Base-by-base conservation (phyloP, 768 basidiomycete species). In the Kwoniella mangroviensis region DNA sequence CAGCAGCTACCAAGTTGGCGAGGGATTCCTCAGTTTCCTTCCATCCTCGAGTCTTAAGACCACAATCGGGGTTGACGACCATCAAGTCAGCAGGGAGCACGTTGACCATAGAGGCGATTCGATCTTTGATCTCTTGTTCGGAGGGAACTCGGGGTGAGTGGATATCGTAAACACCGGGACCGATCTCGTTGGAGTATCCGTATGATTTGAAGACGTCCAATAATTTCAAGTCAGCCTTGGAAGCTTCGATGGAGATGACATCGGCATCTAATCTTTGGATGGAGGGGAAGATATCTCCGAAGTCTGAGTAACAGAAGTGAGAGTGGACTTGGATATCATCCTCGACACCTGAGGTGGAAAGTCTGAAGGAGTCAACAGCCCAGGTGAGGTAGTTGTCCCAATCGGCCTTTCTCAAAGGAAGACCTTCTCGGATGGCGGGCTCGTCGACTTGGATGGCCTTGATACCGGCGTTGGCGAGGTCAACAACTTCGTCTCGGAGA, bases 301-400 rank as follows among this genome's bases (percentile, higher is more conserved):
- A 98, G 87, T 98, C 95, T 67, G 95, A 98, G 83, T 84, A 84
- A 73, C 80, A 82, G 80, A 82, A 82, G 78, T 99, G 97, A 61
- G 94, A 98, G 87, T 98, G 96, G 78, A 94, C 94, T 86, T 98
- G 96, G 79, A 93, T 92, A 71, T 89, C 87, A 83, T 98, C 91
- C 81, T 88, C 88, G 79, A 98, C 97, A 84, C 96, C 97, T 21
- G 97, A 93, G 69, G 96, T 98, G 61, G 97, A 86, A 72, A 98
- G 90, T 85, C 94, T 94, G 89, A 99, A 99, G 73, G 96, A 97
- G 86, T 98, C 94, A 71, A 98, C 94, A 59, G 97, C 95, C 97
- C 97, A 99, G 75, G 88, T 89, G 85, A 99, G 90, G 88, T 99
- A 99, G 79, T 85, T 88, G 79, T 93, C 90, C 97, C 97, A 98